Conservation (phyloP, 768 basidiomycete species). For the Boletus barrowsii region DNA sequence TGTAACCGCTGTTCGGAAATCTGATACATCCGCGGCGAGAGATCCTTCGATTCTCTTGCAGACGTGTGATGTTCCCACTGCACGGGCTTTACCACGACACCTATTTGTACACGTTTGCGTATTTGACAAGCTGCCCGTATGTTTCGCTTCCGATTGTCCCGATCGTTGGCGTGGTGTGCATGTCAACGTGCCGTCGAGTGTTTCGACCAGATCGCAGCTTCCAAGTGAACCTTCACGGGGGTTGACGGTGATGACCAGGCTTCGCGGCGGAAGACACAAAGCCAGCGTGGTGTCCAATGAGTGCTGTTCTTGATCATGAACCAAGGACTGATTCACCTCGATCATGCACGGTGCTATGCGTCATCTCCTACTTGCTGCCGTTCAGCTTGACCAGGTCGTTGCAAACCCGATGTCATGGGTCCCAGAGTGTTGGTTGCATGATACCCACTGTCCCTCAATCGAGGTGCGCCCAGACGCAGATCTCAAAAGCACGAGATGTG, state of each 20-base stretch:
- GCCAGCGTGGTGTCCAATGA: not conserved
- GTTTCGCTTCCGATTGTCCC: not conserved
- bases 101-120: not conserved
- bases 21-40: conserved; percentile 7
- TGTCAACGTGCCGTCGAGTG: not conserved
- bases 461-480: too few species aligned
- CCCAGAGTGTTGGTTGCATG: too few species aligned
- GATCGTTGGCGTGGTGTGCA: not conserved
- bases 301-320: not conserved
- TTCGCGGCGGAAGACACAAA: too few species aligned
- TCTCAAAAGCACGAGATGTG: too few species aligned
- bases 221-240: not conserved
- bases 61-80: not conserved
- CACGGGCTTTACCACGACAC: conserved; percentile 1
- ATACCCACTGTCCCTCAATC: too few species aligned
- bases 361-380: too few species aligned
- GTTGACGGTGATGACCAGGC: too few species aligned
- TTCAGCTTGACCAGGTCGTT: too few species aligned
- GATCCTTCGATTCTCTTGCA: not conserved
- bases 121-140: not conserved
- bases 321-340: too few species aligned
- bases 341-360: too few species aligned
- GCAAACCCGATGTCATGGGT: too few species aligned
- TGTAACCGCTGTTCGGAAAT: not conserved
- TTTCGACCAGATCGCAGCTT: not conserved